phyloP scores from a whole-genome alignment of 768 basidiomycete species.

The Lactarius vividus region DNA sequence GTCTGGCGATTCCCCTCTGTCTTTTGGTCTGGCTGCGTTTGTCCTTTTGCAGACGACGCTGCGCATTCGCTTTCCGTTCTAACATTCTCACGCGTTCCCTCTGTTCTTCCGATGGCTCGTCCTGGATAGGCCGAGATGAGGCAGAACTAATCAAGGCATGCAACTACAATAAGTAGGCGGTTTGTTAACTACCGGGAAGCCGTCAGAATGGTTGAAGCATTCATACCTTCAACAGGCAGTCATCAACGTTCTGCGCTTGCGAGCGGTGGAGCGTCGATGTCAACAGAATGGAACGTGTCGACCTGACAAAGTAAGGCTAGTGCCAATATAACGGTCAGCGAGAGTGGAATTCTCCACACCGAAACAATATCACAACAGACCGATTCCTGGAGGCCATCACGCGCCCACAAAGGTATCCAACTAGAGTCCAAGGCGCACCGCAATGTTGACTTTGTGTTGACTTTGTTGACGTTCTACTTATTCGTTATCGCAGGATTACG shows the following conservation, averaged over 20 bases:
- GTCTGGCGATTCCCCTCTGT: slow-evolving; percentile 29
- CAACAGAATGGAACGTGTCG: slow-evolving; percentile 63
- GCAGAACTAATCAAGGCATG: slow-evolving; percentile 50
- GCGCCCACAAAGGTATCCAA: slow-evolving; percentile 75
- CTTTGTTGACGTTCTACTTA: slow-evolving; percentile 82
- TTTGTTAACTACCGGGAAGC: slow-evolving; percentile 11
- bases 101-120: slow-evolving; percentile 54
- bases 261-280: slow-evolving; percentile 72
- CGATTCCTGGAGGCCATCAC: slow-evolving; percentile 43
- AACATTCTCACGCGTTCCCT: slow-evolving; percentile 50
- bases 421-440: slow-evolving; percentile 53
- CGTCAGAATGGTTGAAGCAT: slow-evolving; percentile 30
- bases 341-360: neutral
- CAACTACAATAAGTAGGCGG: slow-evolving; percentile 41
- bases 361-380: slow-evolving; percentile 39
- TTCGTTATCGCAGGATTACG: slow-evolving; percentile 13
- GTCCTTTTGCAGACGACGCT: slow-evolving; percentile 50
- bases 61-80: slow-evolving; percentile 46
- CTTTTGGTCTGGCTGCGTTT: slow-evolving; percentile 51
- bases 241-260: slow-evolving; percentile 71
- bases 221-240: slow-evolving; percentile 61
- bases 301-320: slow-evolving; percentile 66
- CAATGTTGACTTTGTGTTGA: slow-evolving; percentile 78
- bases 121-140: slow-evolving; percentile 46
- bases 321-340: slow-evolving; percentile 36